Base-by-base conservation (phyloP, 257 asterid species). In the Nicotiana paniculata region DNA sequence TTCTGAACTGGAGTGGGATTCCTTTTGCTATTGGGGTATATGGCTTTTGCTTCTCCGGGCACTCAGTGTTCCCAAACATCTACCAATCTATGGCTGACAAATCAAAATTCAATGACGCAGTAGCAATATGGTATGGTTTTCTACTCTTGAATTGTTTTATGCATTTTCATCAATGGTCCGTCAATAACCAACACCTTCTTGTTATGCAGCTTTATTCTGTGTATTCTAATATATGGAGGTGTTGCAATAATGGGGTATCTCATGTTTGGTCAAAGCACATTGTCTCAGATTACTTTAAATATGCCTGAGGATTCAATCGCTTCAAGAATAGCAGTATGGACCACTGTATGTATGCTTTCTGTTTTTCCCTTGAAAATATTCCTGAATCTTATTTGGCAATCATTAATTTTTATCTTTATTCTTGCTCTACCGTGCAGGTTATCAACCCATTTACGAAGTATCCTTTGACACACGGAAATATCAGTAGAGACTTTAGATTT, bases 31-130 rank as follows among this genome's bases (percentile, higher is more conserved):
- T 94, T 39, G 98, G 98, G 53, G 90, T 94, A 65, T 91, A 90
- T 46, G 98, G 98, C 1, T 94, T 86, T 86, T 94, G 97, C 87
- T 94, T 87, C 80, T 90, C 97, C 5, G 97, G 97, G 70, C 98
- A 94, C 81, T 87, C 97, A 3, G 97, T 94, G 24, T 94, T 93
- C 85, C 97, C 97, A 28, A 94, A 94, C 85, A 94, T 94, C 78
- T 94, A 94, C 89, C 98, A 94, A 81, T 93, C 98, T 62, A 94
- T 94, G 97, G 96, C 94, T 80, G 97, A 94, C 80, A 94, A 92
- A 87, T 91, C 91, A 46, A 90, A 94, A 88, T 93, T 93, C 84
- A 88, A 91, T 17, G 88, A 82, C 83, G 97, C 97, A 78, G 85
- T 94, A 39, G 11, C 86, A 18, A 82, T 85, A 86, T 89, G 95